Base-by-base conservation (phyloP, 164 flowering plant species). In the Platanus orientalis region DNA sequence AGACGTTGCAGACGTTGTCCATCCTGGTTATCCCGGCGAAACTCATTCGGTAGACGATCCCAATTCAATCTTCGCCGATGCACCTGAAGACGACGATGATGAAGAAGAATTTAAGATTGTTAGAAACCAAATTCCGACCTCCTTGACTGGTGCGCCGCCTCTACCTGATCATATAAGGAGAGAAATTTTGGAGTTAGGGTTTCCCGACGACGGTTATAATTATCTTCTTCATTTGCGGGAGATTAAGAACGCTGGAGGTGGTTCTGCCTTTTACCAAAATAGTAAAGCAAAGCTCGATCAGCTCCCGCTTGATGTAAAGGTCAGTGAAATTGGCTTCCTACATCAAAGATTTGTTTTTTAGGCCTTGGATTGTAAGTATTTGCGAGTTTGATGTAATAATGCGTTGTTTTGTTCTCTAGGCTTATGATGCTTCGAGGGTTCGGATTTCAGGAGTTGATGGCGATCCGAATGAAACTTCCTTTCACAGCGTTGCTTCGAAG, bases 151-250 rank as follows among this genome's bases (percentile, higher is more conserved):
- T 23, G 30, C 34, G 3, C 39, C 47, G 7, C n/a, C 68, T 12
- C 74, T 94, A 68, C 90, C 90, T 9, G 93, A 87, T 44, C 40
- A 75, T n/a, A 58, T 84, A 12, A 75, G 96, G 80, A 81, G 49
- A 69, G 96, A 94, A 69, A 94, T 94, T 66, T 34, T 94, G 79
- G 96, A 89, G 72, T 71, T 94, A 39, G 99, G 97, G 63, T 79
- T 89, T 77, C 96, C 97, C 1, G 99, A 91, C 69, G 99, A 91
- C 61, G 97, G 99, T 6, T 94, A 94, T 61, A 92, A 94, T 63
- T 94, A 94, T 62, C 78, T 94, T 63, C 0, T 13, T 57, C 97
- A 91, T 70, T 29, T 94, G 74, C 76, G 96, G 48, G 99, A 94
- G 68, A 89, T 94, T 61, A 90, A 71, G 75, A 86, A 85, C 19